phyloP scores from a whole-genome alignment of 345 rosid species.

The Eucalyptus albens region DNA sequence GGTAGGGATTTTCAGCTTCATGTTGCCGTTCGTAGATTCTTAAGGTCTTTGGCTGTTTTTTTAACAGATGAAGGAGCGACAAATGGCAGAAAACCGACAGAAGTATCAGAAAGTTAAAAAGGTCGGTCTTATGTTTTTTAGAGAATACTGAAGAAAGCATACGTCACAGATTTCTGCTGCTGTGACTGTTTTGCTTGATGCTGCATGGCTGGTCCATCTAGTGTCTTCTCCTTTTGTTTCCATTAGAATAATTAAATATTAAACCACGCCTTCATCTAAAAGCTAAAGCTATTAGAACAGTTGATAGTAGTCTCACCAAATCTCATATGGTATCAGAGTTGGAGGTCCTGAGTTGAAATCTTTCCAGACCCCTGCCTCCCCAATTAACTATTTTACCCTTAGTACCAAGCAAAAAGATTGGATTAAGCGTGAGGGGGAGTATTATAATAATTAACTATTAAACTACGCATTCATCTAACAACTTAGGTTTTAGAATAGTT shows the following conservation, averaged over 20 bases:
- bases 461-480: too few species aligned
- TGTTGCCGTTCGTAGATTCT: neutral
- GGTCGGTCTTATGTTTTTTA: conserved; percentile 22
- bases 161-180: neutral
- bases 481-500: too few species aligned
- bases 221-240: neutral
- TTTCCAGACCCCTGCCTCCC: too few species aligned
- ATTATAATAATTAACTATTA: too few species aligned
- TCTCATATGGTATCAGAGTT: too few species aligned
- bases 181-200: neutral
- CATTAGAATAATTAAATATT: neutral
- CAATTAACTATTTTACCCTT: too few species aligned
- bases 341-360: too few species aligned
- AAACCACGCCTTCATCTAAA: too few species aligned
- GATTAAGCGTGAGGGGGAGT: too few species aligned
- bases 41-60: neutral
- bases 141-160: neutral
- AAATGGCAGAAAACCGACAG: conserved; percentile 97
- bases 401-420: too few species aligned
- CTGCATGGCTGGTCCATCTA: neutral
- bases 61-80: conserved; percentile 81
- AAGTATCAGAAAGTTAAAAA: conserved; percentile 92
- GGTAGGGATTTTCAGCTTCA: neutral
- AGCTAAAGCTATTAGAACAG: too few species aligned
- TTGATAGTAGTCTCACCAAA: too few species aligned